Evolutionary conservation across 805 yeast species (phyloP).

Genomic region (Metschnikowia dekortorum): DNA sequence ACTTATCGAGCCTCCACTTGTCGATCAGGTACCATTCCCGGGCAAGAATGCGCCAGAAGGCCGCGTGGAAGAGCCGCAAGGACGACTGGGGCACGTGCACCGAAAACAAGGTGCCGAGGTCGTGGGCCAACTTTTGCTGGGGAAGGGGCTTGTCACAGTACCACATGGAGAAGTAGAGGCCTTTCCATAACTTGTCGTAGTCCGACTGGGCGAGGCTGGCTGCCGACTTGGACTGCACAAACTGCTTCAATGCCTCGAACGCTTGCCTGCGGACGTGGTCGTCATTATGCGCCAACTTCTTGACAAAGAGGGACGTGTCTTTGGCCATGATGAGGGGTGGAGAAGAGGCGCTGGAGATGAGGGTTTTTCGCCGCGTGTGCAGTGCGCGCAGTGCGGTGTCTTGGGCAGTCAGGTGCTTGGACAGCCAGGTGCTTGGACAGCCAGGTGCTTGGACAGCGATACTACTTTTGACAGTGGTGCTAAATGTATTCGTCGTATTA

Average conservation of each 20-base stretch:
- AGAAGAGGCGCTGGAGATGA: constrained; percentile 2
- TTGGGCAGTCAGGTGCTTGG: too few relatives aligned
- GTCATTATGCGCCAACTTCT: constrained; percentile 79
- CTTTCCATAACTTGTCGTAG: constrained; percentile 88
- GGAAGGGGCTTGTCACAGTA: constrained; percentile 90
- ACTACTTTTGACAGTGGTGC: too few relatives aligned
- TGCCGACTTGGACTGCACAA: constrained; percentile 40
- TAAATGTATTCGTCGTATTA: too few relatives aligned
- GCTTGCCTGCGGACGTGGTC: constrained; percentile 73
- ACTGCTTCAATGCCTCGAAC: constrained; percentile 56
- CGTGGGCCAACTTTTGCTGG: constrained; percentile 78
- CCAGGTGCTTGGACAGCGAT: too few relatives aligned
- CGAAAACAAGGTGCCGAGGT: constrained; percentile 56
- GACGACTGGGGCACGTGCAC: constrained; percentile 38
- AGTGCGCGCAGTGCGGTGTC: not conserved
- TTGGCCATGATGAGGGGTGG: constrained; percentile 11
- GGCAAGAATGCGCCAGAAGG: constrained; percentile 77
- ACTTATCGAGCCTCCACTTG: constrained; percentile 85
- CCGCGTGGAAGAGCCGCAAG: constrained; percentile 52
- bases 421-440: too few relatives aligned
- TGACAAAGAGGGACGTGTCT: constrained; percentile 56
- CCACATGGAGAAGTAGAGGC: constrained; percentile 96
- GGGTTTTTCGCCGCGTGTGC: constrained; percentile 2
- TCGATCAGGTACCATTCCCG: constrained; percentile 85
- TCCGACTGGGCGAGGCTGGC: constrained; percentile 48